Evolutionary conservation across 1,139 yeast species (phyloP), one percentile per base, ranked within the genome.

Genomic region (Geotrichum fermentans): DNA sequence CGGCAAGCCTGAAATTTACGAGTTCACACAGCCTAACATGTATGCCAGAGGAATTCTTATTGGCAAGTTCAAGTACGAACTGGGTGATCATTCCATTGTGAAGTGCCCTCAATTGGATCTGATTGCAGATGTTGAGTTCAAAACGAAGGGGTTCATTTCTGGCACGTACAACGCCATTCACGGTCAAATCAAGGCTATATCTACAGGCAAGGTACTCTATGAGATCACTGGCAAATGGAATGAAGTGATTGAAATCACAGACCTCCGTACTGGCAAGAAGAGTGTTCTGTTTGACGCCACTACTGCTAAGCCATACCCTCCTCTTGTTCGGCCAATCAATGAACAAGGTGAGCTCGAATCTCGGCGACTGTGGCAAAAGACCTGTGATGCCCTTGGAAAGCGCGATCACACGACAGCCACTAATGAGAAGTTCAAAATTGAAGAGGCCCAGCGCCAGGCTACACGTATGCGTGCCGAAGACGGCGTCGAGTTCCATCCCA

Each of bases 1-100:
- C 16, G 79, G 79, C 6, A 59, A 67, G 13, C 73, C 78, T 5
- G 94, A 84, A 62, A 72, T 74, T 46, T 92, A 89, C 65, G 77
- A 81, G 13, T 73, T 92, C 66, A 83, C 88, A 26, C 98, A 92
- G 66, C 98, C 98, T 50, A 92, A 92, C 65, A 82, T 92, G 70
- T 92, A 92, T 60, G 95, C 95, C n/a, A 75, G 98, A 58, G 97
- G 96, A 44, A 86, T 92, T 43, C 69, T 92, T 33, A 86, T 92
- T 62, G 98, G 98, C 18, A 85, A 83, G 57, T 75, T 92, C 73
- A 84, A 82, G 68, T 82, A 84, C 55, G 98, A 92, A 64, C 69
- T 92, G 52, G 98, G 98, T 32, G 98, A 92, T 63, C 95, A 86
- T 61, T 80, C 95, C 80, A 61, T 75, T 14, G 74, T 92, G 47